phyloP scores from a whole-genome alignment of 1,284 basidiomycete genomes.

The Pulchroboletus neoregius region DNA sequence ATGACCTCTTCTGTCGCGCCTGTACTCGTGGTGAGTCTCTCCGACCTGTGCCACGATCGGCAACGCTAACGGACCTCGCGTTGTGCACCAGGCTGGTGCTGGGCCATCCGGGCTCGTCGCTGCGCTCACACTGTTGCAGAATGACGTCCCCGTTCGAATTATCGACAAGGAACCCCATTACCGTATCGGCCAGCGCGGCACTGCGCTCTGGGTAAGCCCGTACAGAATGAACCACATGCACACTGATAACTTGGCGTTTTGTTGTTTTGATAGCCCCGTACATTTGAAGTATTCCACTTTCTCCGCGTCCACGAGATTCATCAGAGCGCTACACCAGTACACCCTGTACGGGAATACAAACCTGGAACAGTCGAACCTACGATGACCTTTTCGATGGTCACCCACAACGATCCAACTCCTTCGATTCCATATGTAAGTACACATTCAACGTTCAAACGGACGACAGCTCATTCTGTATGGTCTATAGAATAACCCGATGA shows the following conservation, averaged over 20 bases:
- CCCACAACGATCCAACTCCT: conserved; percentile 21
- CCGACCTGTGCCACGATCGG: no score
- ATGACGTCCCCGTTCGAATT: conserved; percentile 39
- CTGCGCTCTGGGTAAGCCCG: conserved; percentile 27
- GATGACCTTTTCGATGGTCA: conserved; percentile 10
- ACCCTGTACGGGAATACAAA: conserved; percentile 18
- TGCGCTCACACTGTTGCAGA: conserved; percentile 42
- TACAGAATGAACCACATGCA: background rate
- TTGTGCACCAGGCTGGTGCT: conserved; percentile 41
- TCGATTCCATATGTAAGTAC: conserved; percentile 25
- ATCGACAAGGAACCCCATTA: conserved; percentile 32
- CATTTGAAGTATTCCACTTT: conserved; percentile 31
- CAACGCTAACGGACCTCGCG: background rate
- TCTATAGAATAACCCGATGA: conserved; percentile 5
- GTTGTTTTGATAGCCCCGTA: conserved; percentile 25
- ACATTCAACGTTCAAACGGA: background rate
- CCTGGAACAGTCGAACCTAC: conserved; percentile 16
- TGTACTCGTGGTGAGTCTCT: conserved; percentile 23
- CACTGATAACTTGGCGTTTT: background rate
- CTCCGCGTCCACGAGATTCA: conserved; percentile 24
- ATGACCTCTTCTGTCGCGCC: conserved; percentile 17
- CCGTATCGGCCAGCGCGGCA: conserved; percentile 27
- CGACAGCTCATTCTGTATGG: background rate
- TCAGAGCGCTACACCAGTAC: background rate
- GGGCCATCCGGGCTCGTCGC: conserved; percentile 48